phyloP scores from a whole-genome alignment of 75 land plant genomes.

The Pinus albicaulis region DNA sequence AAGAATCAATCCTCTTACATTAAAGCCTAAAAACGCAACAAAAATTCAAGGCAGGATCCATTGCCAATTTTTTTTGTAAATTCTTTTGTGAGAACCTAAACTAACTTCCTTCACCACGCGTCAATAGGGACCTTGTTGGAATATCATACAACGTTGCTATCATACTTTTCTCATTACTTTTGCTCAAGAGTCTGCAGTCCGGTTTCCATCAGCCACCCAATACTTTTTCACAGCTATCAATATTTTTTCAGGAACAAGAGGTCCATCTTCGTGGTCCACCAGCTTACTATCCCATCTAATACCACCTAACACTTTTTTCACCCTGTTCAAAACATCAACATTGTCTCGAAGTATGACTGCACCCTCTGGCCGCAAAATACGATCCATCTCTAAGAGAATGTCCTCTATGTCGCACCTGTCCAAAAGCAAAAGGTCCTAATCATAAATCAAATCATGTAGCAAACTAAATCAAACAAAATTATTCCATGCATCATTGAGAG shows the following conservation, averaged over 20 bases:
- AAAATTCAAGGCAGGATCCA: too few species aligned
- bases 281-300: conserved; percentile 80
- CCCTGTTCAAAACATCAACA: conserved; percentile 68
- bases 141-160: too few species aligned
- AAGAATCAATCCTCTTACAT: too few species aligned
- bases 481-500: too few species aligned
- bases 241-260: conserved; percentile 68
- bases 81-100: too few species aligned
- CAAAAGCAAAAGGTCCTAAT: neutral
- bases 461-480: too few species aligned
- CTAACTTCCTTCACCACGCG: too few species aligned
- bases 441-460: too few species aligned
- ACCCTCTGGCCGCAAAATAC: conserved; percentile 87
- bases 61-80: too few species aligned
- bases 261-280: conserved; percentile 85
- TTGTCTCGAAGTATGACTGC: conserved; percentile 75
- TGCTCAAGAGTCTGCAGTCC: conserved; percentile 3
- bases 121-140: too few species aligned
- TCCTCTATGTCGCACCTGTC: conserved; percentile 75
- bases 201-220: conserved; percentile 49
- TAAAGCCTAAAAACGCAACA: too few species aligned
- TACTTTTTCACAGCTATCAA: conserved; percentile 78
- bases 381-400: conserved; percentile 88
- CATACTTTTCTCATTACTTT: too few species aligned
- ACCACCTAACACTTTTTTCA: conserved; percentile 53